phyloP scores from a whole-genome alignment of 495 filamentous ascomycete species.

The Aspergillus baeticus region DNA sequence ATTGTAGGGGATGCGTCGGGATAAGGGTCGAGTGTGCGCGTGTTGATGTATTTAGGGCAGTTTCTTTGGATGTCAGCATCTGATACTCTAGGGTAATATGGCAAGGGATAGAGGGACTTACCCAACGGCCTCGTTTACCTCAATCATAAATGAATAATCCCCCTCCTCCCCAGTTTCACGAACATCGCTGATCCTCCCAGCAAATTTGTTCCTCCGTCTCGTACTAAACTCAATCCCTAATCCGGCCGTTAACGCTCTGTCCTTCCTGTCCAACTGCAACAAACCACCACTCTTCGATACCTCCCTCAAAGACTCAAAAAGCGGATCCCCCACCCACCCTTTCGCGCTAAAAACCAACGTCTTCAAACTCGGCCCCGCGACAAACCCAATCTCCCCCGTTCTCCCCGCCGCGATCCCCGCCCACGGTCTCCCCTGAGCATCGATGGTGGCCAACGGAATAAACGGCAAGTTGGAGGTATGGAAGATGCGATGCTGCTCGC shows the following conservation, averaged over 20 bases:
- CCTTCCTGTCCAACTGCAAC: too few relatives aligned
- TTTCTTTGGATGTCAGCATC: background rate
- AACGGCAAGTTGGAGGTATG: background rate
- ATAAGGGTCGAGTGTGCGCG: background rate
- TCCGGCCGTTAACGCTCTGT: background rate
- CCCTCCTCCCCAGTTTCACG: background rate
- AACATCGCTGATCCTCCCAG: background rate
- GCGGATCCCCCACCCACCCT: background rate
- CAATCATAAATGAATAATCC: background rate
- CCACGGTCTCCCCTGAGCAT: background rate
- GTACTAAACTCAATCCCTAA: conserved; percentile 3
- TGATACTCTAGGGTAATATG: too few relatives aligned
- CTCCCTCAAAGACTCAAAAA: background rate
- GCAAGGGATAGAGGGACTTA: background rate
- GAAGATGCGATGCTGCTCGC: conserved; percentile 1
- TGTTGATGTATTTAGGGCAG: conserved; percentile 1
- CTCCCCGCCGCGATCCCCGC: background rate
- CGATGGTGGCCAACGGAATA: background rate
- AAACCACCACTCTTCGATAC: too few relatives aligned
- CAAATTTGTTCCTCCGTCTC: background rate
- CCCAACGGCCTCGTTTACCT: background rate
- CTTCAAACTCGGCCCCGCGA: background rate
- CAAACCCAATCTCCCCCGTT: background rate
- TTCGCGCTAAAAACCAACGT: background rate
- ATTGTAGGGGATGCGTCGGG: background rate